phyloP scores from a whole-genome alignment of 345 rosid species.

The Cochlearia excelsa region DNA sequence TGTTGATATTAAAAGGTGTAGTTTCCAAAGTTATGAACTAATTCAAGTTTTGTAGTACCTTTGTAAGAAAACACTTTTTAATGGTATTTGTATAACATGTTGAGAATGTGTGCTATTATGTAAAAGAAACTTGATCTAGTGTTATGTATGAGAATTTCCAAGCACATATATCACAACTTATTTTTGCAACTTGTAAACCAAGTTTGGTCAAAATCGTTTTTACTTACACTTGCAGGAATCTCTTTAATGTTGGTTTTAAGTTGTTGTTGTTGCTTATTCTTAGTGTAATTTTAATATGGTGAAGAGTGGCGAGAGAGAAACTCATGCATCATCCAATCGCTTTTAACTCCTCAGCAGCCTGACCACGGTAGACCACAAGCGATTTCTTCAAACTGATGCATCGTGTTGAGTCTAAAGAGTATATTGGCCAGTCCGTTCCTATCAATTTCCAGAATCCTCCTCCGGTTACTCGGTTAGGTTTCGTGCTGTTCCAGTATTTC shows the following conservation, averaged over 20 bases:
- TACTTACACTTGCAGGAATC: conserved; percentile 61
- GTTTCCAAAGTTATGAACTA: neutral
- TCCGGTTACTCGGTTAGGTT: conserved; percentile 92
- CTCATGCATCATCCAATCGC: conserved; percentile 99
- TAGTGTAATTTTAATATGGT: conserved; percentile 12
- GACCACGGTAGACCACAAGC: conserved; percentile 83
- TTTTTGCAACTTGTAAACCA: neutral
- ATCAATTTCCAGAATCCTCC: conserved; percentile 98
- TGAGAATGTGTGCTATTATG: too few relatives aligned
- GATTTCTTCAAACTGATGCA: conserved; percentile 95
- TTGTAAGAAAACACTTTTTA: too few relatives aligned
- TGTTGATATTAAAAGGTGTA: too few relatives aligned
- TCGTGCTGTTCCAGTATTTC: conserved; percentile 81
- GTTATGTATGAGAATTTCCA: too few relatives aligned
- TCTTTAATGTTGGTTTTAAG: conserved; percentile 35
- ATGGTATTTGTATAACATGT: too few relatives aligned
- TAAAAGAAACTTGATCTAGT: too few relatives aligned
- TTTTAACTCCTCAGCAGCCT: conserved; percentile 92
- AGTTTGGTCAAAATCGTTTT: conserved; percentile 4
- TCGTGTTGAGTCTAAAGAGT: conserved; percentile 62
- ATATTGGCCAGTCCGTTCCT: conserved; percentile 93
- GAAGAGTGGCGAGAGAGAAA: conserved; percentile 51
- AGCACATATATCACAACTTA: too few relatives aligned
- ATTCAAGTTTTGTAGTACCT: neutral
- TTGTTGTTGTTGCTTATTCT: conserved; percentile 29